phyloP scores from a whole-genome alignment of 345 rosid genomes.

The Arabidopsis arenosa region DNA sequence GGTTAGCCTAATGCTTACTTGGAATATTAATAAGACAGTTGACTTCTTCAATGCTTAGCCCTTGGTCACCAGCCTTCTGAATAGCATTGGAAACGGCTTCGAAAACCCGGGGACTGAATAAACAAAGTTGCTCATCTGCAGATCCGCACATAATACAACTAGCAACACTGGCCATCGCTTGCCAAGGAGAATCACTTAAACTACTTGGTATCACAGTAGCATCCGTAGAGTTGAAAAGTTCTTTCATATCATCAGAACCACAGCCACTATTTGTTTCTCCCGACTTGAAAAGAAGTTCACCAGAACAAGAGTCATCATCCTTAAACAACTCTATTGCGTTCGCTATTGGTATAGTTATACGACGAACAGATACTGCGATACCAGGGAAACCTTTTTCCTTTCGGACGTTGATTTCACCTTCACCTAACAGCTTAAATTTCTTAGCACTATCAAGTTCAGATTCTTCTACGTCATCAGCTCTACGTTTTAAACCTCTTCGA shows the following conservation, averaged over 20 bases:
- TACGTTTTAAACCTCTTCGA: constrained; percentile 73
- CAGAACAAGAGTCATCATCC: constrained; percentile 50
- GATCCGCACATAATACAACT: constrained; percentile 49
- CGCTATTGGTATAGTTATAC: constrained; percentile 51
- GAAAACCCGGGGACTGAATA: constrained; percentile 57
- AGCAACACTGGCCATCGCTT: constrained; percentile 71
- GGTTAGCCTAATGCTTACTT: constrained; percentile 44
- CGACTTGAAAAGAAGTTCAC: constrained; percentile 40
- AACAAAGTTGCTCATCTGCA: constrained; percentile 45
- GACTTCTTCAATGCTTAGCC: constrained; percentile 72
- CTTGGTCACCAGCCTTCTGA: constrained; percentile 96
- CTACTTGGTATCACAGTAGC: constrained; percentile 48
- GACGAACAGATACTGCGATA: constrained; percentile 59
- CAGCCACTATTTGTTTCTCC: constrained; percentile 44
- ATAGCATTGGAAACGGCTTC: constrained; percentile 60
- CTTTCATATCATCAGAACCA: constrained; percentile 47
- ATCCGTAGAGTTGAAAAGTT: constrained; percentile 47
- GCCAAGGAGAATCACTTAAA: constrained; percentile 67
- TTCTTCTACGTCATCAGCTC: constrained; percentile 63
- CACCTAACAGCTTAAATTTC: constrained; percentile 62
- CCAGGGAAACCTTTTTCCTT: constrained; percentile 98
- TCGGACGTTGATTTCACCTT: constrained; percentile 80
- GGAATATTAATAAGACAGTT: constrained; percentile 50
- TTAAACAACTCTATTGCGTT: constrained; percentile 60
- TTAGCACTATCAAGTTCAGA: constrained; percentile 57